Evolutionary conservation across 257 asterid species (phyloP).

Genomic region (Solanum infundibuliforme): DNA sequence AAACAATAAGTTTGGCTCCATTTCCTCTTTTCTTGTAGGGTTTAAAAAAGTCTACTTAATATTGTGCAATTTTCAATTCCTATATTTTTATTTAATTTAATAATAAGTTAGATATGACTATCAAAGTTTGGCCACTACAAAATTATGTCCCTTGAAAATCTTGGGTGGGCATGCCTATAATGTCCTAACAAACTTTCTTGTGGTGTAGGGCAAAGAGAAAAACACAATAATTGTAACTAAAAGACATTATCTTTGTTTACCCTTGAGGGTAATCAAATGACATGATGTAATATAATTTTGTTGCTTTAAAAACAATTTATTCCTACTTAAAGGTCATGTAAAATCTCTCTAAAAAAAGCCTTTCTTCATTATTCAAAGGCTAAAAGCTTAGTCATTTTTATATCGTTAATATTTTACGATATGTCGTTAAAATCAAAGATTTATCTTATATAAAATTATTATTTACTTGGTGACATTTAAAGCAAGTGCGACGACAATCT

Average conservation of each 20-base stretch:
- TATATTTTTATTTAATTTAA: neutral
- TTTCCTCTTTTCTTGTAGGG: neutral
- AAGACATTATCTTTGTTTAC: neutral
- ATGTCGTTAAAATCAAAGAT: accelerated
- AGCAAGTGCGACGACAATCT: neutral
- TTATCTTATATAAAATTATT: neutral
- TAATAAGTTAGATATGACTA: neutral
- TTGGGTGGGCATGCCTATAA: neutral
- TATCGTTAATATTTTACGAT: neutral
- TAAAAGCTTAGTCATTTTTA: neutral
- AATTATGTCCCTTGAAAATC: neutral
- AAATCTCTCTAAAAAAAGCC: neutral
- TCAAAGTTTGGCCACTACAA: conserved; percentile 1
- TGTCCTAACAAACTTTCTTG: conserved; percentile 9
- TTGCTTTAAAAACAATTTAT: neutral
- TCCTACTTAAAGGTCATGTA: neutral
- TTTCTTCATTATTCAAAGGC: neutral
- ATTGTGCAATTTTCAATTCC: neutral
- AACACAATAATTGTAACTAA: neutral
- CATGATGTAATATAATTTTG: neutral
- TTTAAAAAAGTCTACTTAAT: neutral
- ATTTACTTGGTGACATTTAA: neutral
- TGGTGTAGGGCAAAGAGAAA: neutral
- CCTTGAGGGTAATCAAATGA: neutral
- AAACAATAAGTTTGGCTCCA: neutral